Percentiles rank a stretch among this genome's conserved stretches.
Evolutionary conservation across 192 early-diverging fungal species (phyloP).

Genomic region (Mortierella claussenii): DNA sequence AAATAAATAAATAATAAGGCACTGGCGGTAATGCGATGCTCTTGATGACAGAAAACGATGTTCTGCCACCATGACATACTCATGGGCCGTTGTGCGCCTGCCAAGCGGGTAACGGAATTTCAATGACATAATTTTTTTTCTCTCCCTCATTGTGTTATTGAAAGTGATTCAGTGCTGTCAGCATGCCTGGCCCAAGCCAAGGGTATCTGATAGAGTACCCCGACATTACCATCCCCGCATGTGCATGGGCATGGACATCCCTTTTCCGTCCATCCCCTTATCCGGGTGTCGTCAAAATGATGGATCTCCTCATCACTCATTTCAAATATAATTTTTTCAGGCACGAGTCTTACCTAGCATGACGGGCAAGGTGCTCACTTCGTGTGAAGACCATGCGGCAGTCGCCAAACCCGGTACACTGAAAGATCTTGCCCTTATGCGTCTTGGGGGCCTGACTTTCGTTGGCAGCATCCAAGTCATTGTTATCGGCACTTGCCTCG

Average conservation of each 20-base stretch:
- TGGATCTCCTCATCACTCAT: too few relatives aligned
- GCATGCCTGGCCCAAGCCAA: background rate
- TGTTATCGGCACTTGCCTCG: background rate
- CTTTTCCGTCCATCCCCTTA: too few relatives aligned
- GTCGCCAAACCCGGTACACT: constrained; percentile 65
- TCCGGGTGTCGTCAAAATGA: too few relatives aligned
- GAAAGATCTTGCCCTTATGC: constrained; percentile 57
- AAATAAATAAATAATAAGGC: too few relatives aligned
- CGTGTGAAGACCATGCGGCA: constrained; percentile 67
- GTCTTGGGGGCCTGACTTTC: constrained; percentile 18
- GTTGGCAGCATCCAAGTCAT: constrained; percentile 1
- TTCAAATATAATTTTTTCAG: too few relatives aligned
- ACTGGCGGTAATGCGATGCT: too few relatives aligned
- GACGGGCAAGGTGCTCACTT: constrained; percentile 64
- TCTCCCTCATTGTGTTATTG: background rate
- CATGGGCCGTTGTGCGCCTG: too few relatives aligned
- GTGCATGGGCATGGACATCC: too few relatives aligned
- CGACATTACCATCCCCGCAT: too few relatives aligned
- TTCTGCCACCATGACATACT: too few relatives aligned
- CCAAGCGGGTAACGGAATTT: background rate
- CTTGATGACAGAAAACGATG: too few relatives aligned
- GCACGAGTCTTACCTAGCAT: constrained; percentile 54
- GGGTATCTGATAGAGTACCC: too few relatives aligned
- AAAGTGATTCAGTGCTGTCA: background rate
- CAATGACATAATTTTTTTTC: background rate